Percentiles rank a stretch among this genome's conserved stretches.
Evolutionary conservation across 495 filamentous ascomycete genomes (phyloP).

Genomic region (Penicillium goetzii): DNA sequence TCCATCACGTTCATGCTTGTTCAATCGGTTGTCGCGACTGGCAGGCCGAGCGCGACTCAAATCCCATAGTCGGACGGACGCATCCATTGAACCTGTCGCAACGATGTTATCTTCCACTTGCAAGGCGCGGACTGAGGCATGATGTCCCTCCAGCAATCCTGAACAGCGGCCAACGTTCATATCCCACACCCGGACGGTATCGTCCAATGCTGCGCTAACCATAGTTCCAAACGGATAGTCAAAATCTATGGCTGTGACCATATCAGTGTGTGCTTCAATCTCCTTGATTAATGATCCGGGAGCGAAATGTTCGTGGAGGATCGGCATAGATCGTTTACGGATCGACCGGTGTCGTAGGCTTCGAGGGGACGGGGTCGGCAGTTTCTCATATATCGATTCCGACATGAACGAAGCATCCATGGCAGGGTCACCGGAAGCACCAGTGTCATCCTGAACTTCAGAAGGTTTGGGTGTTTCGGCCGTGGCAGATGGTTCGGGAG

Average conservation of each 20-base stretch:
- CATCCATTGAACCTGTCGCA: slow-evolving; percentile 94
- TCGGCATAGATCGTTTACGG: slow-evolving; percentile 84
- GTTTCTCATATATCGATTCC: slow-evolving; percentile 92
- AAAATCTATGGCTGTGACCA: slow-evolving; percentile 90
- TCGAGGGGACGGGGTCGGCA: slow-evolving; percentile 67
- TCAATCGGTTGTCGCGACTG: slow-evolving; percentile 62
- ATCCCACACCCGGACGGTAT: slow-evolving; percentile 98
- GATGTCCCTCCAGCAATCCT: slow-evolving; percentile 88
- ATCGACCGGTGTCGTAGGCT: slow-evolving; percentile 68
- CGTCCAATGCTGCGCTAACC: slow-evolving; percentile 93
- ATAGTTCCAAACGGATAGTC: slow-evolving; percentile 94
- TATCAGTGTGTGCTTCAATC: slow-evolving; percentile 84
- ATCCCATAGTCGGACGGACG: slow-evolving; percentile 94
- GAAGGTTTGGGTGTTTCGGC: slow-evolving; percentile 57
- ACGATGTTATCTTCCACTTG: slow-evolving; percentile 97
- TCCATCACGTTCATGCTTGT: slow-evolving; percentile 65
- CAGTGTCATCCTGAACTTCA: slow-evolving; percentile 57
- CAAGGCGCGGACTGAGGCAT: slow-evolving; percentile 88
- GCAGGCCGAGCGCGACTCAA: slow-evolving; percentile 68
- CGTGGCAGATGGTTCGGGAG: slow-evolving; percentile 64
- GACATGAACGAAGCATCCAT: slow-evolving; percentile 88
- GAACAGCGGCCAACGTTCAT: slow-evolving; percentile 89
- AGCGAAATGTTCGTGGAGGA: slow-evolving; percentile 93
- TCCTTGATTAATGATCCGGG: slow-evolving; percentile 88
- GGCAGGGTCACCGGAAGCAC: slow-evolving; percentile 54